phyloP scores from a whole-genome alignment of 108 stramenopile species.

The Fragilaria crotonensis region DNA sequence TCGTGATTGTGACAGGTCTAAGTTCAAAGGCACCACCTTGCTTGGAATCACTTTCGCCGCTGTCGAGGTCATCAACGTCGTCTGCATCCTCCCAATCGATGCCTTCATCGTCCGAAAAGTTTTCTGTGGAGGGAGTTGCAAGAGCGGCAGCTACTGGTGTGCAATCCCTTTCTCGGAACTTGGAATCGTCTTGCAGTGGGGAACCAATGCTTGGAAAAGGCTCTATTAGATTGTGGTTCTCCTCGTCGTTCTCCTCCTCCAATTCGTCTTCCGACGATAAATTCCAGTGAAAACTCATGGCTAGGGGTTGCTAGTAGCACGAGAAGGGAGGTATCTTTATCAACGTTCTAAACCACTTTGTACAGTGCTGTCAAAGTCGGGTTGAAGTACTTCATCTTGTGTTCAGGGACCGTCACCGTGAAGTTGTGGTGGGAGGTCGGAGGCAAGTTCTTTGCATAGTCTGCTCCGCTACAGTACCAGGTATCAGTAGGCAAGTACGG shows the following conservation, averaged over 20 bases:
- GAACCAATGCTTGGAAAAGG: background rate
- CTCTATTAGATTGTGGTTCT: background rate
- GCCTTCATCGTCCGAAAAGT: background rate
- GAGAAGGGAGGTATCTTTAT: too few relatives aligned
- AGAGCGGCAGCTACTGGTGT: background rate
- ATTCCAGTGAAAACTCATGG: slow-evolving; percentile 41
- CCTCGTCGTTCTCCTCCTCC: slow-evolving; percentile 15
- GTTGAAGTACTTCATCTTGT: too few relatives aligned
- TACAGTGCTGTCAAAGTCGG: too few relatives aligned
- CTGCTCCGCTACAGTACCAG: too few relatives aligned
- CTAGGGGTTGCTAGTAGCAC: too few relatives aligned
- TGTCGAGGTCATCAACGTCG: slow-evolving; percentile 12
- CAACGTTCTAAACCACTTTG: too few relatives aligned
- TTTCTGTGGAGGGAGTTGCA: background rate
- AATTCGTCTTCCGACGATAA: slow-evolving; percentile 21
- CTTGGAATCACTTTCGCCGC: background rate
- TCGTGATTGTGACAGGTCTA: slow-evolving; percentile 1
- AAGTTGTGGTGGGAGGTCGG: too few relatives aligned
- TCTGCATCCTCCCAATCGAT: background rate
- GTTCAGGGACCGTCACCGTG: too few relatives aligned
- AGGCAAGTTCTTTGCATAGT: too few relatives aligned
- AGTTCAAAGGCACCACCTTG: background rate
- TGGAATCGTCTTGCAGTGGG: background rate
- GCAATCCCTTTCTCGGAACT: background rate
- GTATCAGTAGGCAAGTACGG: too few relatives aligned